Evolutionary conservation across 371 early-diverging fungal species (phyloP), one percentile per base, ranked within the genome.

Genomic region (Parasitella parasitica): DNA sequence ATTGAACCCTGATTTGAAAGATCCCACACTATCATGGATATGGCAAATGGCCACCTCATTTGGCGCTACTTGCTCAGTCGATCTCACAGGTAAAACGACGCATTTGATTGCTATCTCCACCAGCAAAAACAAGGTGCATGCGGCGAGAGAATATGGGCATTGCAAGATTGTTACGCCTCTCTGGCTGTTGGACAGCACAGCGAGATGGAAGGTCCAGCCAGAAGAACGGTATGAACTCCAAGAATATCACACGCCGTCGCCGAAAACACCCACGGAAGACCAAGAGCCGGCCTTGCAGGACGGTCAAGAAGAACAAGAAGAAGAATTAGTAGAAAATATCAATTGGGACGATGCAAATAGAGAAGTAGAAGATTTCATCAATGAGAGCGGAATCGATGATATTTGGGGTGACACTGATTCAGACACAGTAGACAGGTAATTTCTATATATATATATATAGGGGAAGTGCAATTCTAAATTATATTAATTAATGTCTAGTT

Each of bases 41-140:
- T 92, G 93, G 93, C 76, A 83, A 54, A 75, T 84, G 66, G 92
- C 92, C 4, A 66, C 66, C 37, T 74, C 78, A 7, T 92, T 89
- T 79, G 93, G 93, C 3, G 94, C 91, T 0, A 59, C 63, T 26
- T 92, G 92, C 57, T 77, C 75, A 0, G 66, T 61, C 0, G 83
- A 88, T 3, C 59, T 91, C 36, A 75, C 72, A n/a, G 69, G 73
- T 0, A 70, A 79, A 16, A 83, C 89, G 20, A 93, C 95, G 0
- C 95, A 94, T 63, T 72, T 94, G 4, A 81, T 94, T 28, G 91
- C 93, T 13, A 81, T 82, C 80, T 13, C 41, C 11, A 55, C 37
- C 22, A 39, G 27, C 11, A 59, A 59, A 12, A 86, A 84, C 13
- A 89, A 91, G 67, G 86, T 84, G 3, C 81, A 83, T 35, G 77